Evolutionary conservation across 1,139 yeast genomes (phyloP), one percentile per base, ranked within the genome.

Genomic region (Geotrichum candidum): DNA sequence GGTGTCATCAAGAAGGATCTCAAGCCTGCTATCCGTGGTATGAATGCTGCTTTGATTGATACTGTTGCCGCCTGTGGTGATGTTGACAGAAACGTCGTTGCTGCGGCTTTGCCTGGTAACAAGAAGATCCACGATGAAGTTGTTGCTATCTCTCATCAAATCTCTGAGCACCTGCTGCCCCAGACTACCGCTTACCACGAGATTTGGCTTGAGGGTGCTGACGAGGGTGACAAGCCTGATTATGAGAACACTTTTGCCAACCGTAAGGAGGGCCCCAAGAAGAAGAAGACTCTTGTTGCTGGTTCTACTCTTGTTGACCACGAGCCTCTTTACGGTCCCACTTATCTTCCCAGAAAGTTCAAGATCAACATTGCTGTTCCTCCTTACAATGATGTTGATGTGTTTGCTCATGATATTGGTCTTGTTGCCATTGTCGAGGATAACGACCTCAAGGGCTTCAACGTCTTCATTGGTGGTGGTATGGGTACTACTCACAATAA

Each of bases 61-160:
- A 92, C 98, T 15, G 83, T 94, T 64, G 98, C 96, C 65, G 99
- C 98, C 1, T 92, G 97, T 81, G 99, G 99, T 80, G 99, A 94
- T 78, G 98, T 92, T 53, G 90, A 90, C 78, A 88, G 98, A 83
- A 92, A 92, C 73, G 97, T 92, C 58, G 92, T 92, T 86, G 82
- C 90, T 62, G 84, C 95, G 65, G 96, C 97, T 13, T 80, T 90
- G 57, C 97, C 98, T 29, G 83, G 83, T 56, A 90, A 90, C 72
- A 89, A 94, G 58, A 86, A 86, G 72, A 82, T 92, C 61, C 98
- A 92, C 74, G 77, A 79, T 50, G 95, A 91, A 76, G 82, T 92
- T 67, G 81, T 87, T 53, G 79, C 80, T 22, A 76, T 82, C 61
- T 91, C 96, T 51, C 72, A 84, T 41, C 76, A 77, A 51, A 85